A percentile compares a stretch with the other conserved stretches of the same genome.
phyloP scores from a whole-genome alignment of 345 rosid species.

The Sisymbrium altissimum region DNA sequence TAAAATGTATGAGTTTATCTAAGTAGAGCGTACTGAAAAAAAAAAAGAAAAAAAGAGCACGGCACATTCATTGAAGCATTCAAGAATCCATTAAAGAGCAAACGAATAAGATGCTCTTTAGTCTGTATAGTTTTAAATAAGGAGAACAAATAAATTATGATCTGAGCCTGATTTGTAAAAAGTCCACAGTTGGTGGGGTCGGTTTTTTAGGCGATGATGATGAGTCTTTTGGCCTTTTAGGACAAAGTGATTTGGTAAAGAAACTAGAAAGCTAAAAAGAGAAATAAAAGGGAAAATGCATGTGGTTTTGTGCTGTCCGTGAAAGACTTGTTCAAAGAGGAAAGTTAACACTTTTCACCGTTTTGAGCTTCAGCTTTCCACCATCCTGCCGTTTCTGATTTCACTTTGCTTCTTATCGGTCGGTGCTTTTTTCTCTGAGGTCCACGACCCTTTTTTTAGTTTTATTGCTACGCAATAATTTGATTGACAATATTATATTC shows the following conservation, averaged over 20 bases:
- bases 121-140: not conserved
- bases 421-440: not conserved
- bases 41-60: not conserved
- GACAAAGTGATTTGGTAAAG: not conserved
- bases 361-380: slow-evolving; percentile 4
- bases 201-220: not conserved
- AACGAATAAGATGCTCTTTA: not conserved
- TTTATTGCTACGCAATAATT: too few species aligned
- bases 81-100: not conserved
- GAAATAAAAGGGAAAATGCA: not conserved
- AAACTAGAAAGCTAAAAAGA: not conserved
- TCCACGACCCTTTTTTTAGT: not conserved
- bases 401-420: not conserved
- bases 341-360: slow-evolving; percentile 18
- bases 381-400: slow-evolving; percentile 13
- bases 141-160: not conserved
- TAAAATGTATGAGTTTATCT: too few species aligned
- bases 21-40: too few species aligned
- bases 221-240: not conserved
- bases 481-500: not conserved
- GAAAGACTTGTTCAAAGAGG: not conserved
- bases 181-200: not conserved
- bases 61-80: not conserved
- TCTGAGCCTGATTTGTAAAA: not conserved
- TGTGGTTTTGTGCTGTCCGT: slow-evolving; percentile 14